Evolutionary conservation across 2,329 filamentous ascomycete species (phyloP), one percentile per base, ranked within the genome.

Genomic region (Fusarium sp.): DNA sequence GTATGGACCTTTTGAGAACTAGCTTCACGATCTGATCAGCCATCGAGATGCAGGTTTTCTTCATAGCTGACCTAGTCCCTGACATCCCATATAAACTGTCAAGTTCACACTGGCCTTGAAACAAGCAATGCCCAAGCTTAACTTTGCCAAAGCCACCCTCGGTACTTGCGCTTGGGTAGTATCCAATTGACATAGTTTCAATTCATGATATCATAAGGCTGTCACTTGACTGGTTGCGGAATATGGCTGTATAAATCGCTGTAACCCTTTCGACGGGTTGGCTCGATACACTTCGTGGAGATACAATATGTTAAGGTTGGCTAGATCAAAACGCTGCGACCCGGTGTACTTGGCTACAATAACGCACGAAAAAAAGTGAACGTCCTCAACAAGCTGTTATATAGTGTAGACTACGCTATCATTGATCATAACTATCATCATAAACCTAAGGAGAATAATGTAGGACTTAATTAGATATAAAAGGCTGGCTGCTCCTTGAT

Each of bases 81-180:
- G 30, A 7, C 11, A 12, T 35, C 10, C 53, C 30, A 26, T 35
- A 23, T 55, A 26, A 55, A 15, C 52, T 55, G n/a, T 33, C 20
- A 33, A 33, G 14, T 48, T 56, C 17, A 5, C 48, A 52, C 11
- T 15, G 35, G 20, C 40, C 17, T 56, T 33, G 38, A 38, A 27
- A 55, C 40, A 46, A 32, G 52, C 52, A 35, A 56, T 27, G 40
- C 20, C 30, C 27, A 56, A 48, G 20, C 53, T 48, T 13, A 27
- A 26, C 20, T 27, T 56, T 9, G 17, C 6, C 53, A 48, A 35
- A 27, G 53, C 53, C 40, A 56, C 53, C 44, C 17, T 48, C 30
- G 53, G 53, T 20, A 56, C 26, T 56, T 56, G 40, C 12, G 7
- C n/a, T 48, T 9, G 4, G 12, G 20, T 17, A n/a, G 17, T n/a